These are phyloP conservation scores for Kwoniella sp. DNA, from an alignment of 768 basidiomycete genomes.

Conservation along the genomic window DNA sequence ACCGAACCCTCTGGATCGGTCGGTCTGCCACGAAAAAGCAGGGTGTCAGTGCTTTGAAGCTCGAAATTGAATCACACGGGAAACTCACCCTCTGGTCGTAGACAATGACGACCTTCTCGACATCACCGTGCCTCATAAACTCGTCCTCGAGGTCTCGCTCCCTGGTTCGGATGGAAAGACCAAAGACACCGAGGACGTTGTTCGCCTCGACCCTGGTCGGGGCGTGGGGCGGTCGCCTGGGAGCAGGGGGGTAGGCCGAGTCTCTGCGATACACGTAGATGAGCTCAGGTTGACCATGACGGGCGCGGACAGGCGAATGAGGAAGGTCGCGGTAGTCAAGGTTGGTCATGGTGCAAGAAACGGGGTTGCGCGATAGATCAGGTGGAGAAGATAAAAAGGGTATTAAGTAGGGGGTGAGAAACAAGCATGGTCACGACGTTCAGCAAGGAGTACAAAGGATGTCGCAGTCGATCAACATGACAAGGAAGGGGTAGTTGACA, in stretches of 20 bases:
- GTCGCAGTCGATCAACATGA: too few species aligned
- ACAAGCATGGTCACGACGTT: too few species aligned
- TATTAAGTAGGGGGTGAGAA: too few species aligned
- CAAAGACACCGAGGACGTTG: slow-evolving; percentile 92
- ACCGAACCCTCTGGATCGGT: slow-evolving; percentile 94
- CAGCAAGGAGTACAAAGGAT: slow-evolving; percentile 1
- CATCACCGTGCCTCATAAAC: slow-evolving; percentile 79
- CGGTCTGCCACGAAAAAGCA: slow-evolving; percentile 56
- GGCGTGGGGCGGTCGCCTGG: slow-evolving; percentile 8
- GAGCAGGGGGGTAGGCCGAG: background rate
- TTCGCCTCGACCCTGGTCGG: slow-evolving; percentile 57
- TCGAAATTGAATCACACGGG: background rate
- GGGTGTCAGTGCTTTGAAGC: background rate
- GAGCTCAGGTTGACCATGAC: background rate
- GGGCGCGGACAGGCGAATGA: background rate
- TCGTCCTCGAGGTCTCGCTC: slow-evolving; percentile 94
- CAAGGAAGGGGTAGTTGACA: too few species aligned
- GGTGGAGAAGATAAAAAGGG: too few species aligned
- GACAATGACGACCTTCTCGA: slow-evolving; percentile 93
- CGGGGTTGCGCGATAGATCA: background rate
- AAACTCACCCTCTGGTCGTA: slow-evolving; percentile 87
- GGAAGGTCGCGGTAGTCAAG: background rate
- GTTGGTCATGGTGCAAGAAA: background rate
- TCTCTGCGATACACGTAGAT: background rate
- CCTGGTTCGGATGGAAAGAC: slow-evolving; percentile 88